Percentiles rank a stretch among this genome's conserved stretches.
These are phyloP conservation scores for Beauveria asiatica DNA, from an alignment of 2,329 filamentous ascomycete species.

Conservation along the genomic window DNA sequence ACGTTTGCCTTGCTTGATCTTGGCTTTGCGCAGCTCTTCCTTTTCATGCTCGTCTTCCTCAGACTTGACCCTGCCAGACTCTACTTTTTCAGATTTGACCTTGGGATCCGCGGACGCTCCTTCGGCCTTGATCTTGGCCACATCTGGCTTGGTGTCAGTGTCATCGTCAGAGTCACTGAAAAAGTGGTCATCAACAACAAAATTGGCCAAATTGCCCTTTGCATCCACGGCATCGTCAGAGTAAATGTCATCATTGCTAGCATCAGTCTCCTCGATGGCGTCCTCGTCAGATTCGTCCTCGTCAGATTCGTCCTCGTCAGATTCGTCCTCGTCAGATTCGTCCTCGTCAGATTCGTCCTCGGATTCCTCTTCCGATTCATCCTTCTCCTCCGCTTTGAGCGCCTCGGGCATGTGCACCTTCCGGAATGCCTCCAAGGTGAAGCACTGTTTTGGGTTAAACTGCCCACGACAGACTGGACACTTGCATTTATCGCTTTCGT, in stretches of 20 bases:
- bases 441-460: slow-evolving; percentile 60
- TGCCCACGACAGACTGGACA: slow-evolving; percentile 70
- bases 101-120: neutral
- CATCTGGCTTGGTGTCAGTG: slow-evolving; percentile 22
- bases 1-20: slow-evolving; percentile 7
- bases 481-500: slow-evolving; percentile 47
- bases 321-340: no score
- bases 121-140: slow-evolving; percentile 13
- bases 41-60: slow-evolving; percentile 22
- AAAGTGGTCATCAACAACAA: slow-evolving; percentile 23
- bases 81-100: slow-evolving; percentile 16
- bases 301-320: slow-evolving; percentile 27
- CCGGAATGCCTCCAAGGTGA: slow-evolving; percentile 66
- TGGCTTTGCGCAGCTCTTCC: slow-evolving; percentile 15
- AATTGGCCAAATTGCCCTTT: slow-evolving; percentile 29
- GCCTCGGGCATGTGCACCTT: slow-evolving; percentile 58
- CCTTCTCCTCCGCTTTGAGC: slow-evolving; percentile 23
- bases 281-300: slow-evolving; percentile 20
- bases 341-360: slow-evolving; percentile 24
- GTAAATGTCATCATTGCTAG: slow-evolving; percentile 22
- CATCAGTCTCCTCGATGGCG: slow-evolving; percentile 6
- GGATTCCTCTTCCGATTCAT: slow-evolving; percentile 28
- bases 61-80: neutral
- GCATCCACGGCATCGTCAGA: slow-evolving; percentile 22
- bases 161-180: slow-evolving; percentile 25